Evolutionary conservation across 73 alveolate species (phyloP).

Genomic region (Blepharisma stoltei): DNA sequence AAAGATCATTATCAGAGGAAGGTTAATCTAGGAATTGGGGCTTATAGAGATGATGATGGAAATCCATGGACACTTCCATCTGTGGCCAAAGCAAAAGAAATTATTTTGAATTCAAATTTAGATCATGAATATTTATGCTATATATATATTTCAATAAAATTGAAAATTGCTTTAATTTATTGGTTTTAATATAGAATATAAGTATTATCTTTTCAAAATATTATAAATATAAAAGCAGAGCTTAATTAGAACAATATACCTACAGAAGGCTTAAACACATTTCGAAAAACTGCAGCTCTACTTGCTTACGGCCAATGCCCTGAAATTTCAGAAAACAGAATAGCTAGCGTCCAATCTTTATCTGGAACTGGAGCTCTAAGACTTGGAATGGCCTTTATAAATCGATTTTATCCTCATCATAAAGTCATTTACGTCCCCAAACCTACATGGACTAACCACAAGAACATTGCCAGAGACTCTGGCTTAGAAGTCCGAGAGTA

Average conservation of each 20-base stretch:
- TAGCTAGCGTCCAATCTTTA: conserved; percentile 81
- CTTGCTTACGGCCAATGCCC: conserved; percentile 78
- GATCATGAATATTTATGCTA: conserved; percentile 94
- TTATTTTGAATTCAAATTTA: conserved; percentile 64
- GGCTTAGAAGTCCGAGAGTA: conserved; percentile 71
- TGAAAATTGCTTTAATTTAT: no score
- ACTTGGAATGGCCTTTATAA: conserved; percentile 76
- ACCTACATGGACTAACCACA: conserved; percentile 97
- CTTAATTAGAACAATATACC: no score
- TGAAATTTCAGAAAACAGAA: conserved; percentile 50
- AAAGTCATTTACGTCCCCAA: conserved; percentile 73
- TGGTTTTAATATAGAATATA: no score
- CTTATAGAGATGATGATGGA: conserved; percentile 91
- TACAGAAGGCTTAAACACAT: conserved; percentile 76
- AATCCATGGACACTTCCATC: conserved; percentile 41
- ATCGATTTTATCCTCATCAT: conserved; percentile 65
- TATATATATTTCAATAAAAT: no score
- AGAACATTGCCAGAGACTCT: conserved; percentile 72
- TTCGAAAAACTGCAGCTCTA: conserved; percentile 59
- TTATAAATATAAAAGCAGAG: no score
- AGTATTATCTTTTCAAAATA: no score
- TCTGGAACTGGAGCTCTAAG: conserved; percentile 98
- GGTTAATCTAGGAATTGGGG: conserved; percentile 89
- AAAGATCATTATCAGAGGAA: conserved; percentile 76
- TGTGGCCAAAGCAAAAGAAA: conserved; percentile 66